A percentile compares a stretch with the other conserved stretches of the same genome.
Evolutionary conservation across 1,284 basidiomycete genomes (phyloP).

Genomic region (Fomes fomentarius): DNA sequence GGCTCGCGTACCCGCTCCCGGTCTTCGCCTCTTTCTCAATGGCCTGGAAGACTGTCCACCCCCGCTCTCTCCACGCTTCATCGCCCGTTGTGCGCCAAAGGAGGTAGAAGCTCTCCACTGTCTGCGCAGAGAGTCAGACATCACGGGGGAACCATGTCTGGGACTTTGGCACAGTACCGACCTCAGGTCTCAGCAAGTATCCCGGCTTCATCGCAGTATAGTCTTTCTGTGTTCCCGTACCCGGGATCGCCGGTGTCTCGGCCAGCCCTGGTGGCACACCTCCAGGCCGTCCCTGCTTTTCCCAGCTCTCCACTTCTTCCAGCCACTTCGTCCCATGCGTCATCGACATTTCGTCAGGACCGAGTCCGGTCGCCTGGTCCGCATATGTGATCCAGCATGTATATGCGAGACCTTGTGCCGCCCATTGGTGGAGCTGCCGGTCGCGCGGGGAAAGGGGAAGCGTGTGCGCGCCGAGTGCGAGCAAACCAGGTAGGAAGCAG

Average conservation of each 20-base stretch:
- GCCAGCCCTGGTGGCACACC: conserved; percentile 58
- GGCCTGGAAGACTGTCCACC: conserved; percentile 76
- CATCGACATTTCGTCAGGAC: conserved; percentile 55
- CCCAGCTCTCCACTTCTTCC: conserved; percentile 56
- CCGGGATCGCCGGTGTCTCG: conserved; percentile 37
- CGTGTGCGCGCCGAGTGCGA: conserved; percentile 70
- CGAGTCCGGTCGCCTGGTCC: conserved; percentile 62
- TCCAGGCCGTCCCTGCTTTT: conserved; percentile 38
- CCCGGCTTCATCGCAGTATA: conserved; percentile 41
- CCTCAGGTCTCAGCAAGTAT: conserved; percentile 69
- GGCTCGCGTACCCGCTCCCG: conserved; percentile 58
- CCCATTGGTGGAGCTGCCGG: conserved; percentile 60
- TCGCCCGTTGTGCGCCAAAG: conserved; percentile 75
- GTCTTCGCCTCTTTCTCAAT: conserved; percentile 63
- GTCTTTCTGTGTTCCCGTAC: conserved; percentile 37
- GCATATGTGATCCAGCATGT: conserved; percentile 70
- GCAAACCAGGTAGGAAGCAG: conserved; percentile 79
- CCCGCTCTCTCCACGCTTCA: conserved; percentile 71
- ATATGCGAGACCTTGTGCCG: conserved; percentile 68
- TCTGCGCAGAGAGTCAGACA: conserved; percentile 39
- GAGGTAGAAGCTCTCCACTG: conserved; percentile 70
- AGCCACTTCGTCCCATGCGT: conserved; percentile 47
- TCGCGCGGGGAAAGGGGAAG: conserved; percentile 49
- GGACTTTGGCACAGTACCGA: conserved; percentile 33
- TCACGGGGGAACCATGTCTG: neutral